Conservation (phyloP, 2,329 filamentous ascomycete species). For the Hymenoscyphus fructigenus region DNA sequence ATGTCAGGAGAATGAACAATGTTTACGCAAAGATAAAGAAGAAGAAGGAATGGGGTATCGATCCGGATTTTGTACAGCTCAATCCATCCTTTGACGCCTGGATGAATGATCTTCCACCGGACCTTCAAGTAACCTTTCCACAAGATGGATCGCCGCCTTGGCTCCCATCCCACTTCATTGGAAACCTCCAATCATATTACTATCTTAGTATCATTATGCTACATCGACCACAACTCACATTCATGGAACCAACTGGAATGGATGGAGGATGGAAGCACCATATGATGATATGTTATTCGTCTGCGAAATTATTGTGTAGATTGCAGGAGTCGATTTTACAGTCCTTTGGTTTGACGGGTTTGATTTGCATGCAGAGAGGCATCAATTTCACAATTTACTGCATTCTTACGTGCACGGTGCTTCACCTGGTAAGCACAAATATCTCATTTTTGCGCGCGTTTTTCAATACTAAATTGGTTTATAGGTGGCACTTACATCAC, state of each 20-base stretch:
- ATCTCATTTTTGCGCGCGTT: neutral
- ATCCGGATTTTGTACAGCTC: constrained; percentile 78
- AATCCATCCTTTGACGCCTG: constrained; percentile 76
- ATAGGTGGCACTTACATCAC: constrained; percentile 88
- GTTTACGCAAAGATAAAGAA: constrained; percentile 73
- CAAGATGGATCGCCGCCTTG: constrained; percentile 77
- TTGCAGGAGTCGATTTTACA: constrained; percentile 81
- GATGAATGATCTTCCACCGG: constrained; percentile 72
- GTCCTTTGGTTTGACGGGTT: constrained; percentile 72
- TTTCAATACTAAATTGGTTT: constrained; percentile 11
- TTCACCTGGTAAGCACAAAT: constrained; percentile 74
- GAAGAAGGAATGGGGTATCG: constrained; percentile 80
- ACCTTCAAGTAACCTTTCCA: constrained; percentile 76
- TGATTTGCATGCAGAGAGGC: constrained; percentile 89
- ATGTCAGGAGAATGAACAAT: constrained; percentile 74
- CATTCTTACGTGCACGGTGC: constrained; percentile 85
- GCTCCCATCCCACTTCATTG: constrained; percentile 83
- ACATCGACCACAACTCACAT: constrained; percentile 79
- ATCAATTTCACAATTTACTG: constrained; percentile 96
- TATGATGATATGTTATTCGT: constrained; percentile 81
- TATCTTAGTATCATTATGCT: constrained; percentile 83
- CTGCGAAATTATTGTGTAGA: constrained; percentile 81
- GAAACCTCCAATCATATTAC: constrained; percentile 87
- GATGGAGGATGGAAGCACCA: constrained; percentile 84
- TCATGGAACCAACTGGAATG: constrained; percentile 67